These are phyloP conservation scores for Alternaria triticina DNA, from an alignment of 2,329 filamentous ascomycete genomes.

Conservation along the genomic window DNA sequence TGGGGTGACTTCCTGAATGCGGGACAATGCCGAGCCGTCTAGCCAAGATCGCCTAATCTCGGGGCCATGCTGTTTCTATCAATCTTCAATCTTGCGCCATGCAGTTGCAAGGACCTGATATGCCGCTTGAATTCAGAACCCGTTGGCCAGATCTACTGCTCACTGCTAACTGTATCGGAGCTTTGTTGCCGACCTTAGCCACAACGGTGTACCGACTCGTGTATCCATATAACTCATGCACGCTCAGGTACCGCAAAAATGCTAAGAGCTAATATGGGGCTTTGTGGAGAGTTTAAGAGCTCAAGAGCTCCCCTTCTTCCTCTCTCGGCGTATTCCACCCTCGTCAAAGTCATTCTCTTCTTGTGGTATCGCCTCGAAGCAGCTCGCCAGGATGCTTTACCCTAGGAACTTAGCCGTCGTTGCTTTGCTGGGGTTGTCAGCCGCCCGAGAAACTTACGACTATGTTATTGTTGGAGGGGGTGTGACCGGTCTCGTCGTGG, in stretches of 20 bases:
- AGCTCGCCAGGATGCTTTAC: constrained; percentile 25
- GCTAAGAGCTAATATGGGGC: neutral
- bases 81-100: neutral
- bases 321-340: neutral
- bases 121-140: neutral
- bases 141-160: neutral
- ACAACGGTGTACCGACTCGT: neutral
- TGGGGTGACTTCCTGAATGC: neutral
- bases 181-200: neutral
- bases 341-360: neutral
- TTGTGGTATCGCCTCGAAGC: neutral
- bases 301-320: constrained; percentile 4
- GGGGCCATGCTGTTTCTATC: neutral
- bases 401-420: constrained; percentile 18
- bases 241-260: neutral
- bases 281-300: neutral
- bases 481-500: constrained; percentile 33
- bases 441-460: constrained; percentile 28
- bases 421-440: constrained; percentile 18
- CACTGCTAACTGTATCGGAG: neutral
- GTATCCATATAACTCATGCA: constrained; percentile 1
- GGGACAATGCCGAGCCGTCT: neutral
- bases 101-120: neutral
- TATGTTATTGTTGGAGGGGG: constrained; percentile 40
- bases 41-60: constrained; percentile 1